Percentiles rank a stretch among this genome's conserved stretches.
Evolutionary conservation across 768 basidiomycete genomes (phyloP).

Genomic region (Mycena haematopus): DNA sequence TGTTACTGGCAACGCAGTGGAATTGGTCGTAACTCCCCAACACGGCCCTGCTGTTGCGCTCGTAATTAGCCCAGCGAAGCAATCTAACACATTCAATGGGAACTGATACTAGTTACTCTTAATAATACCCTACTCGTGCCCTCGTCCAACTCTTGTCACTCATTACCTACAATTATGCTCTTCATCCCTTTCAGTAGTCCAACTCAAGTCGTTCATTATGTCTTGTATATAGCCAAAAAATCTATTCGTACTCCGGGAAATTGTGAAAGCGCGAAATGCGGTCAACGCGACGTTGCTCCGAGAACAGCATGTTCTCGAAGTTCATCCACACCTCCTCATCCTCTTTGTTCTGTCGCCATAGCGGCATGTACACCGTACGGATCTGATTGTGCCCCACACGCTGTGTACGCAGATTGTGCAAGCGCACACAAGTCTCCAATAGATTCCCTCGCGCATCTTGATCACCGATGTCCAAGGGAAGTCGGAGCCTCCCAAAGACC

Average conservation of each 20-base stretch:
- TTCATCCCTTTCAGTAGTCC: not conserved
- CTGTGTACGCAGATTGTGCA: slow-evolving; percentile 42
- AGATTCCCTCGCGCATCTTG: slow-evolving; percentile 36
- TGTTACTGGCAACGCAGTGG: slow-evolving; percentile 5
- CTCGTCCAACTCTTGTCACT: slow-evolving; percentile 4
- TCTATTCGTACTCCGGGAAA: slow-evolving; percentile 28
- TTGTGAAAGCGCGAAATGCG: slow-evolving; percentile 43
- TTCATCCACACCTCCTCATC: slow-evolving; percentile 42
- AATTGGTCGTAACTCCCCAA: slow-evolving; percentile 5
- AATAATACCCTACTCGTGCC: slow-evolving; percentile 8
- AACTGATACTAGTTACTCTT: not conserved
- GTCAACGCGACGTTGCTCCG: slow-evolving; percentile 40
- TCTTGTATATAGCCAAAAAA: not conserved
- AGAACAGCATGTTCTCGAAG: slow-evolving; percentile 48
- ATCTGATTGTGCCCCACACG: slow-evolving; percentile 52
- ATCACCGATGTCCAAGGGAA: slow-evolving; percentile 47
- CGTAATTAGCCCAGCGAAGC: slow-evolving; percentile 8
- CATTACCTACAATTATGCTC: slow-evolving; percentile 1
- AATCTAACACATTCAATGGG: not conserved
- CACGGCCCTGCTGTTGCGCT: slow-evolving; percentile 5
- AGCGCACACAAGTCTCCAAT: slow-evolving; percentile 42
- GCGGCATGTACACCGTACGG: slow-evolving; percentile 44
- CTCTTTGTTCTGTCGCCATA: slow-evolving; percentile 42
- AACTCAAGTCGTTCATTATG: no score
- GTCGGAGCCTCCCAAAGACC: slow-evolving; percentile 51